Evolutionary conservation across 208 protist genomes (phyloP).

Genomic region (Leishmania major): DNA sequence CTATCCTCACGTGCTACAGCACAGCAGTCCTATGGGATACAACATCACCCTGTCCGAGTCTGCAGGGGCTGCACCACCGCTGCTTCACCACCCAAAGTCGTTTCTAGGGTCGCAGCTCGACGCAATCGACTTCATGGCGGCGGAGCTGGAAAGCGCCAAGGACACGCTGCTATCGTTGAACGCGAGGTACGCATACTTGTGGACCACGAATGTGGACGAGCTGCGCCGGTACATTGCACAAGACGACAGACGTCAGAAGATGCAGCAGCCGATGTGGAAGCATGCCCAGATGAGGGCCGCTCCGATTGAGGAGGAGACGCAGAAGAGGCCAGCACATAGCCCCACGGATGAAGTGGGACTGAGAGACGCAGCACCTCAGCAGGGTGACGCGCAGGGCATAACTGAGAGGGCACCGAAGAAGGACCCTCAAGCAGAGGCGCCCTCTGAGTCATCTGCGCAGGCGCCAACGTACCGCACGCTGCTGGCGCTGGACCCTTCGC

Average conservation of each 20-base stretch:
- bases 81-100: constrained; percentile 34
- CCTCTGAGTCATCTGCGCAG: constrained; percentile 3
- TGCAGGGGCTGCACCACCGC: constrained; percentile 19
- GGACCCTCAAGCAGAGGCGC: not conserved
- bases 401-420: not conserved
- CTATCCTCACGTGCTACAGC: constrained; percentile 23
- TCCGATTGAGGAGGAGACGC: not conserved
- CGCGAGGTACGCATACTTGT: constrained; percentile 43
- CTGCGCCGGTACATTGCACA: constrained; percentile 41
- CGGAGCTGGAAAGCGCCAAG: constrained; percentile 32
- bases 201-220: constrained; percentile 44
- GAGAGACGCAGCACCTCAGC: not conserved
- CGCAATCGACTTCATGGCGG: constrained; percentile 30
- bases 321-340: too few species aligned
- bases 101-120: constrained; percentile 39
- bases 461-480: constrained; percentile 26
- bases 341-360: not conserved
- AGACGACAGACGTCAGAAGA: constrained; percentile 27
- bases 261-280: constrained; percentile 28
- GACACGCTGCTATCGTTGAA: constrained; percentile 44
- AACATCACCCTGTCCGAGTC: constrained; percentile 25
- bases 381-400: not conserved
- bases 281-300: constrained; percentile 32
- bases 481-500: constrained; percentile 26
- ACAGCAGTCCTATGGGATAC: constrained; percentile 15